These are phyloP conservation scores for Nitzschia sp. DNA, from an alignment of 108 stramenopile species.

Conservation along the genomic window DNA sequence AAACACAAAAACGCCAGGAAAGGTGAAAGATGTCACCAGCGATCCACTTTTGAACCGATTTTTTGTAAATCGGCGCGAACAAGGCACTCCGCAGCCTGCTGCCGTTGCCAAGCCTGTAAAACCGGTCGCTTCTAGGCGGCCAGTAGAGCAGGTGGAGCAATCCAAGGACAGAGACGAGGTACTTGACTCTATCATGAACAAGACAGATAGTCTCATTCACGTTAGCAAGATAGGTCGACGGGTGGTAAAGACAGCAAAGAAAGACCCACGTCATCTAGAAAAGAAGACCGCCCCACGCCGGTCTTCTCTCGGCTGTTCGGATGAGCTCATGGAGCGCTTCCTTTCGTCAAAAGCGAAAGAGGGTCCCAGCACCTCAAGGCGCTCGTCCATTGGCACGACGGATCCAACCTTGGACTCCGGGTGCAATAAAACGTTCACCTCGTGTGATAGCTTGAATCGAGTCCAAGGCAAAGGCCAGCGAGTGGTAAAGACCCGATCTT, in stretches of 20 bases:
- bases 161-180: neutral
- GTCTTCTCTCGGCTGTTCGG: neutral
- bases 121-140: neutral
- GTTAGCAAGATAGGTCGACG: neutral
- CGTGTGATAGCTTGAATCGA: neutral
- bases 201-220: slow-evolving; percentile 4
- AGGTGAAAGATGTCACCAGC: neutral
- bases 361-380: too few species aligned
- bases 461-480: slow-evolving; percentile 1
- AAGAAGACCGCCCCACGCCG: neutral
- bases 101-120: neutral
- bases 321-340: slow-evolving; percentile 2
- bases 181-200: neutral
- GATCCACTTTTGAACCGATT: slow-evolving; percentile 12
- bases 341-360: neutral
- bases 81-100: neutral
- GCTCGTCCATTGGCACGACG: neutral
- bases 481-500: neutral
- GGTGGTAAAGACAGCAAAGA: neutral
- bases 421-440: neutral
- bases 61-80: neutral
- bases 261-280: too few species aligned
- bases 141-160: neutral
- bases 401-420: neutral
- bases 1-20: neutral